Evolutionary conservation across 2,329 filamentous ascomycete genomes (phyloP).

Genomic region (Myotisia sp.): DNA sequence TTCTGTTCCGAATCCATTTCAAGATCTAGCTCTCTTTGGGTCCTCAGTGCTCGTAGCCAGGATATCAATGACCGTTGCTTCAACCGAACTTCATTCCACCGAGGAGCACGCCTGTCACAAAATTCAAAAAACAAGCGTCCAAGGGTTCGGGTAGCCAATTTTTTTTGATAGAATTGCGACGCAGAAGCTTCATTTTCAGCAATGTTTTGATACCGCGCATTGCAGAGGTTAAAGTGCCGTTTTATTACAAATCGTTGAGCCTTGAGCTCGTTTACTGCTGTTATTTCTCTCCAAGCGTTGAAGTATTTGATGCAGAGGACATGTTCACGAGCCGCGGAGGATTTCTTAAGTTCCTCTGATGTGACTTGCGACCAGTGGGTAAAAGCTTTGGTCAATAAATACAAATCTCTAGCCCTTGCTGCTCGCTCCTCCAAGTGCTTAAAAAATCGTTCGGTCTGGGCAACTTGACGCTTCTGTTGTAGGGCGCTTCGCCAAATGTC

Average conservation of each 20-base stretch:
- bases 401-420: conserved; percentile 49
- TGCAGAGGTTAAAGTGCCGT: conserved; percentile 44
- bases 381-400: conserved; percentile 50
- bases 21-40: conserved; percentile 25
- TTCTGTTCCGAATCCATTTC: conserved; percentile 24
- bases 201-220: conserved; percentile 26
- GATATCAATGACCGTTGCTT: conserved; percentile 28
- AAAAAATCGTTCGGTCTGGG: conserved; percentile 40
- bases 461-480: conserved; percentile 27
- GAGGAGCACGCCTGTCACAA: conserved; percentile 30
- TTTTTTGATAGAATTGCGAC: conserved; percentile 17
- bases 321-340: conserved; percentile 53
- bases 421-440: conserved; percentile 46
- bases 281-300: conserved; percentile 54
- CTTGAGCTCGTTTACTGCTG: conserved; percentile 44
- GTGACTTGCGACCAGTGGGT: conserved; percentile 55
- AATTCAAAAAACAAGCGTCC: conserved; percentile 34
- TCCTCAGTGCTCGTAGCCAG: conserved; percentile 29
- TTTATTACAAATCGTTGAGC: conserved; percentile 37
- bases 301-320: conserved; percentile 57
- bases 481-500: conserved; percentile 35
- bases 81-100: conserved; percentile 29
- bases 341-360: conserved; percentile 50
- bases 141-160: conserved; percentile 22
- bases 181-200: conserved; percentile 24